A percentile compares a stretch with the other conserved stretches of the same genome.
Evolutionary conservation across 371 early-diverging fungal genomes (phyloP).

Genomic region (Basidiobolus meristosporus): DNA sequence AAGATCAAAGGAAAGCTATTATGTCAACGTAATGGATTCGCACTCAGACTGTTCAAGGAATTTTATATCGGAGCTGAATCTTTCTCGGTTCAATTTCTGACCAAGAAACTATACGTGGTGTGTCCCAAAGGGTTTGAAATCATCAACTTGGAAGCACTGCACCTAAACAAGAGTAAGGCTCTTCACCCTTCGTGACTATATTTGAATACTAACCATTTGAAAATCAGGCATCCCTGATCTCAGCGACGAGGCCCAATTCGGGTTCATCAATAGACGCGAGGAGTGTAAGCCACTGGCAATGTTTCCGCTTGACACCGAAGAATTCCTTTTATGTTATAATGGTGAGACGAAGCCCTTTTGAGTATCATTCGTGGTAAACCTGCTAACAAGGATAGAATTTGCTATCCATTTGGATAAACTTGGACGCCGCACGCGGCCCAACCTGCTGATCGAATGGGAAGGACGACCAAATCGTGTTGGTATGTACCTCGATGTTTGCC

Average conservation of each 20-base stretch:
- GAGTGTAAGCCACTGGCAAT: constrained; percentile 58
- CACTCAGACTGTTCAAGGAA: constrained; percentile 19
- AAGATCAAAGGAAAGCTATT: constrained; percentile 17
- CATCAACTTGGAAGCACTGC: constrained; percentile 62
- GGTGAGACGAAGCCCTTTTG: too few relatives aligned
- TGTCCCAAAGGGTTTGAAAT: constrained; percentile 84
- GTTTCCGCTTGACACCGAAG: constrained; percentile 48
- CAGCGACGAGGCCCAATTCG: constrained; percentile 43
- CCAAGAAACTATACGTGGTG: constrained; percentile 68
- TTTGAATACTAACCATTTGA: too few relatives aligned
- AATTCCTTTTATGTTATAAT: constrained; percentile 80
- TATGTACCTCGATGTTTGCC: too few relatives aligned
- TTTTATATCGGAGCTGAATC: constrained; percentile 80
- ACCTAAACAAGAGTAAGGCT: constrained; percentile 3
- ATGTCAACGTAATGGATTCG: too few relatives aligned
- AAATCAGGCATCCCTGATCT: constrained; percentile 56
- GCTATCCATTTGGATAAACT: constrained; percentile 75
- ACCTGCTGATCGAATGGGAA: constrained; percentile 63
- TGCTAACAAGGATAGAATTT: constrained; percentile 20
- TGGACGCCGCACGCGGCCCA: constrained; percentile 50
- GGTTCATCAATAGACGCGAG: constrained; percentile 60
- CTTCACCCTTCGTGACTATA: too few relatives aligned
- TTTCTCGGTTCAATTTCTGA: constrained; percentile 55
- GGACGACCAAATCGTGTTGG: constrained; percentile 50
- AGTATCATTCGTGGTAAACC: too few relatives aligned